phyloP scores from a whole-genome alignment of 2,329 filamentous ascomycete genomes.

The Aspergillus sp. region DNA sequence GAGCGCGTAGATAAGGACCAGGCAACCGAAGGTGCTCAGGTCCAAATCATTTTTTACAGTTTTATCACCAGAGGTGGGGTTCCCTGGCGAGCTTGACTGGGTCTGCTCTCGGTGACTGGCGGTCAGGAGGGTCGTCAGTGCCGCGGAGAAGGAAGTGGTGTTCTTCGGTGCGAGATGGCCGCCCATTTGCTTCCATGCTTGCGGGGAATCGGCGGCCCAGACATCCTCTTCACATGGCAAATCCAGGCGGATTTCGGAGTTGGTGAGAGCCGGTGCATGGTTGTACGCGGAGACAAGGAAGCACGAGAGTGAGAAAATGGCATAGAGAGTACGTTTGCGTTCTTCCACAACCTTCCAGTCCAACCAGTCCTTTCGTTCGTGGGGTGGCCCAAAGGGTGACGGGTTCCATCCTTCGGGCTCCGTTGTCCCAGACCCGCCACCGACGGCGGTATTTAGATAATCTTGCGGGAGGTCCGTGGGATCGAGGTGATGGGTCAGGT shows the following conservation, averaged over 20 bases:
- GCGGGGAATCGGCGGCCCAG: conserved; percentile 78
- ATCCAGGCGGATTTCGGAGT: conserved; percentile 87
- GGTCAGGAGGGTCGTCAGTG: conserved; percentile 75
- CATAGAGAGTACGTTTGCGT: conserved; percentile 87
- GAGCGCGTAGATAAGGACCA: conserved; percentile 87
- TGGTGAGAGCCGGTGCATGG: conserved; percentile 84
- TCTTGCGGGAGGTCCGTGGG: conserved; percentile 38
- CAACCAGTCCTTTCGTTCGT: conserved; percentile 66
- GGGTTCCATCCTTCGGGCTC: conserved; percentile 35
- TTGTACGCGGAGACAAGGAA: conserved; percentile 91
- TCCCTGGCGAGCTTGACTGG: conserved; percentile 44
- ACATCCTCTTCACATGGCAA: conserved; percentile 92
- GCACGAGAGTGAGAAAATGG: conserved; percentile 88
- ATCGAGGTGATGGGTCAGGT: conserved; percentile 57
- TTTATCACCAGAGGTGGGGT: conserved; percentile 49
- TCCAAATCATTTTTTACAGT: conserved; percentile 63
- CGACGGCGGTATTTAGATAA: conserved; percentile 53
- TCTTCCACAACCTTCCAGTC: conserved; percentile 87
- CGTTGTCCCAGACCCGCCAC: conserved; percentile 28
- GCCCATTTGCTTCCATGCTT: conserved; percentile 76
- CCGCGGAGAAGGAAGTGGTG: conserved; percentile 74
- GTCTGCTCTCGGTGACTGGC: conserved; percentile 65
- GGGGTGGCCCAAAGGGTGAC: conserved; percentile 33
- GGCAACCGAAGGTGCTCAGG: conserved; percentile 87
- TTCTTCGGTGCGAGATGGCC: conserved; percentile 71